Evolutionary conservation across 1,284 basidiomycete species (phyloP).

Genomic region (Austroboletus olivaceoglutinosus): DNA sequence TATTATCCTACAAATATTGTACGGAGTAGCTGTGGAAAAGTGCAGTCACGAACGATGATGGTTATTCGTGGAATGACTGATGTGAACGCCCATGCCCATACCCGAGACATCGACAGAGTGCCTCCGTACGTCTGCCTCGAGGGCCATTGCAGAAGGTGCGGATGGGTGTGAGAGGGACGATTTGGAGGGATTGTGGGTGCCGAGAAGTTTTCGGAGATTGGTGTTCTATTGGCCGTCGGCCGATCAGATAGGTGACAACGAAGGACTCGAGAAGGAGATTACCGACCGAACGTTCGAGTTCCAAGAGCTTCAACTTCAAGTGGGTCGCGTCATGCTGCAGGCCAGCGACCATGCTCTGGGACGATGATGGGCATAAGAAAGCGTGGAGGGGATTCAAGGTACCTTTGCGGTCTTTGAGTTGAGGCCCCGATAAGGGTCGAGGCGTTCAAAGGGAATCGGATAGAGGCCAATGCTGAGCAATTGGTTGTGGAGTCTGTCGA

Average conservation of each 20-base stretch:
- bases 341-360: constrained; percentile 68
- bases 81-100: constrained; percentile 29
- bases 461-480: constrained; percentile 49
- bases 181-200: constrained; percentile 23
- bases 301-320: constrained; percentile 57
- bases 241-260: neutral
- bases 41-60: constrained; percentile 11
- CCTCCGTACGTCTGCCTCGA: constrained; percentile 34
- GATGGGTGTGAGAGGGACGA: constrained; percentile 25
- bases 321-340: constrained; percentile 62
- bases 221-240: constrained; percentile 22
- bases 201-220: constrained; percentile 32
- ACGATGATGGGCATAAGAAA: neutral
- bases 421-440: constrained; percentile 57
- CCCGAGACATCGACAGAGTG: constrained; percentile 33
- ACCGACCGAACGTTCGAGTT: constrained; percentile 61
- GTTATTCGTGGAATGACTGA: constrained; percentile 7
- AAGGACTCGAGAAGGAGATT: neutral
- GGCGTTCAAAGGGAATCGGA: constrained; percentile 50
- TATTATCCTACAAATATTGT: constrained; percentile 24
- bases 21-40: neutral
- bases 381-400: neutral
- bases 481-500: constrained; percentile 57
- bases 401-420: constrained; percentile 75
- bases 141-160: constrained; percentile 26